These are phyloP conservation scores for Cornus suecica DNA, from an alignment of 148 eudicot species.

Conservation along the genomic window DNA sequence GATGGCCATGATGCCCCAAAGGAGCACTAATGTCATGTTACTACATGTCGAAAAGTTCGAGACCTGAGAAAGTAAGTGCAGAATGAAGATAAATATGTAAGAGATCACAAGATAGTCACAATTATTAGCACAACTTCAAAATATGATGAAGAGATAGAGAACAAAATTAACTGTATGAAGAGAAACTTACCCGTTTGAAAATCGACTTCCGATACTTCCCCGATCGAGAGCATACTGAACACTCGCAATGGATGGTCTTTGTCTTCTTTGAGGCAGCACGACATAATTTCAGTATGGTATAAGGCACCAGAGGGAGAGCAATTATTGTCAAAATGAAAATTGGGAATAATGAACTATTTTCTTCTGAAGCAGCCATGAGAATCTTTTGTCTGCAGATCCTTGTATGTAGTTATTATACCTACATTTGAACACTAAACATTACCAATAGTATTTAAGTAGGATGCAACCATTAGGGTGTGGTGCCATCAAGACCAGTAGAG, in stretches of 20 bases:
- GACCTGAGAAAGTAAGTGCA: slow-evolving; percentile 40
- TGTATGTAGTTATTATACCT: slow-evolving; percentile 22
- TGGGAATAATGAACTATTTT: slow-evolving; percentile 81
- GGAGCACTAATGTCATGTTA: slow-evolving; percentile 77
- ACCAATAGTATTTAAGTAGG: not conserved
- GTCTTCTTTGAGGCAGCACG: slow-evolving; percentile 75
- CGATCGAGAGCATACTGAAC: slow-evolving; percentile 70
- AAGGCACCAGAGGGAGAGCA: slow-evolving; percentile 90
- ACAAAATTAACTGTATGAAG: not conserved
- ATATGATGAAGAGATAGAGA: not conserved
- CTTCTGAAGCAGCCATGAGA: slow-evolving; percentile 83
- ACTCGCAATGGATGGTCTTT: slow-evolving; percentile 65
- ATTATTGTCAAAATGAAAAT: slow-evolving; percentile 83
- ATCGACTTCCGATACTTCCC: slow-evolving; percentile 89
- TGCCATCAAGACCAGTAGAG: not conserved
- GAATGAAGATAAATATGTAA: not conserved
- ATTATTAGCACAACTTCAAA: not conserved
- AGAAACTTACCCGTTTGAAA: slow-evolving; percentile 51
- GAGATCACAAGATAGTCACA: not conserved
- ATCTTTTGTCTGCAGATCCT: slow-evolving; percentile 20
- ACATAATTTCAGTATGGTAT: slow-evolving; percentile 70
- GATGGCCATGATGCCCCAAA: slow-evolving; percentile 79
- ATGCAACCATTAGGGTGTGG: not conserved
- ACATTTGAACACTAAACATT: slow-evolving; percentile 4
- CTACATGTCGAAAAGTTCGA: slow-evolving; percentile 72